Conservation (phyloP, 306 rosid genomes). For the Gastrolobium bilobum region DNA sequence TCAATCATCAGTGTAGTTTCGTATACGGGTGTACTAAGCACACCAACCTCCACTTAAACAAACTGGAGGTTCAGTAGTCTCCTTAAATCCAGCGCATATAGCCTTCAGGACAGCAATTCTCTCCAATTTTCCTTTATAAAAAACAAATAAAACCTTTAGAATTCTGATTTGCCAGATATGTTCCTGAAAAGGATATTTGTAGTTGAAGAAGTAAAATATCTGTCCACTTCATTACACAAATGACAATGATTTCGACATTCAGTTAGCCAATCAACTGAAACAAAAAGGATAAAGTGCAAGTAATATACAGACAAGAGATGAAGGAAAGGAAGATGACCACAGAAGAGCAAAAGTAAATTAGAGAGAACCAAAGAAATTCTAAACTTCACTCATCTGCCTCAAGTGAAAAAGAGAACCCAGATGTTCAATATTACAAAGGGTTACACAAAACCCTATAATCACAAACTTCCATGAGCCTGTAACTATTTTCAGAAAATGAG, state of each 20-base stretch:
- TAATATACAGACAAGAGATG: background rate
- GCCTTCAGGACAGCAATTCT: conserved; percentile 85
- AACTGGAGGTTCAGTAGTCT: conserved; percentile 75
- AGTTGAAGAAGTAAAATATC: background rate
- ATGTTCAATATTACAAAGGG: background rate
- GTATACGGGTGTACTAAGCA: conserved; percentile 33
- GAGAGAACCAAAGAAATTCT: background rate
- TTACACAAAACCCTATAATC: background rate
- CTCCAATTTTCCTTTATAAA: conserved; percentile 82
- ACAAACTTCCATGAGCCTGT: background rate
- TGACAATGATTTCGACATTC: conserved; percentile 1
- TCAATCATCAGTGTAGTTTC: conserved; percentile 7
- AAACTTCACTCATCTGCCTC: background rate
- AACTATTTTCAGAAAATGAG: background rate
- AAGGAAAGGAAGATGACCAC: background rate
- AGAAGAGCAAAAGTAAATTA: conserved; percentile 2
- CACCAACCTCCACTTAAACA: conserved; percentile 84
- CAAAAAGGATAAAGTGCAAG: background rate
- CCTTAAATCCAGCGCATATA: conserved; percentile 90
- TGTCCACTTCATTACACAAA: conserved; percentile 12
- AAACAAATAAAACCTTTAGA: conserved; percentile 48
- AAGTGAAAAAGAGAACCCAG: background rate
- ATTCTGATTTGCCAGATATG: conserved; percentile 16
- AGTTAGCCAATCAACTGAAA: conserved; percentile 8
- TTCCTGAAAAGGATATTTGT: conserved; percentile 10